Conservation (phyloP, 2,329 filamentous ascomycete genomes). For the Colletotrichum incanum region DNA sequence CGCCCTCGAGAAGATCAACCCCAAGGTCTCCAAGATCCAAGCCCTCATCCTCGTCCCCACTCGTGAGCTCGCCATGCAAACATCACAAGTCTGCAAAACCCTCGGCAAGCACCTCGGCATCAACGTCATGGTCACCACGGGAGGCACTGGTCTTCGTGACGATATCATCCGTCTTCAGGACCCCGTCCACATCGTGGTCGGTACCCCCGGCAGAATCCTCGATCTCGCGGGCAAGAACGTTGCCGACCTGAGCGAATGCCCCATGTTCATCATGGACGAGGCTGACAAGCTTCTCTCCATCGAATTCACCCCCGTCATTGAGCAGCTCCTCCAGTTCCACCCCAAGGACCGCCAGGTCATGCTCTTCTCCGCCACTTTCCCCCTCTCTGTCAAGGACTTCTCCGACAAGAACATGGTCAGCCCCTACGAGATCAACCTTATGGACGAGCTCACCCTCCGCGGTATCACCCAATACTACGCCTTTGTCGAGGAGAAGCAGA, state of each 20-base stretch:
- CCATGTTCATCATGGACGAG: constrained; percentile 99
- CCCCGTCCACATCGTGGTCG: constrained; percentile 96
- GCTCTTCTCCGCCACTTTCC: constrained; percentile 99
- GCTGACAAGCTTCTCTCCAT: constrained; percentile 97
- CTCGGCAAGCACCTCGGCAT: constrained; percentile 96
- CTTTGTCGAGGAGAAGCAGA: constrained; percentile 99
- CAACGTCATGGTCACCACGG: constrained; percentile 99
- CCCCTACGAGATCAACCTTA: constrained; percentile 98
- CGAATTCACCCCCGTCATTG: constrained; percentile 97
- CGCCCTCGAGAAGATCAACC: constrained; percentile 94
- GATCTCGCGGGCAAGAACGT: constrained; percentile 97
- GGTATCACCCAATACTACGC: constrained; percentile 99
- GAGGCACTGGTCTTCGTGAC: constrained; percentile 94
- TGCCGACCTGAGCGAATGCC: constrained; percentile 94
- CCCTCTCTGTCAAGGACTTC: constrained; percentile 96
- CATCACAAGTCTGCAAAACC: constrained; percentile 98
- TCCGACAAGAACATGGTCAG: constrained; percentile 98
- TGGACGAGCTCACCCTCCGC: constrained; percentile 98
- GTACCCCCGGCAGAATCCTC: constrained; percentile 95
- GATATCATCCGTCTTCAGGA: constrained; percentile 97
- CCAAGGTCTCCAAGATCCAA: constrained; percentile 96
- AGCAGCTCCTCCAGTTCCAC: constrained; percentile 94
- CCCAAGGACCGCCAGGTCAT: constrained; percentile 98
- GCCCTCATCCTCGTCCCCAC: constrained; percentile 97
- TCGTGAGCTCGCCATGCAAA: constrained; percentile 96